Percentiles rank a stretch among this genome's conserved stretches.
Evolutionary conservation across 2,329 filamentous ascomycete species (phyloP).

Genomic region (Penicillium janthinellum): DNA sequence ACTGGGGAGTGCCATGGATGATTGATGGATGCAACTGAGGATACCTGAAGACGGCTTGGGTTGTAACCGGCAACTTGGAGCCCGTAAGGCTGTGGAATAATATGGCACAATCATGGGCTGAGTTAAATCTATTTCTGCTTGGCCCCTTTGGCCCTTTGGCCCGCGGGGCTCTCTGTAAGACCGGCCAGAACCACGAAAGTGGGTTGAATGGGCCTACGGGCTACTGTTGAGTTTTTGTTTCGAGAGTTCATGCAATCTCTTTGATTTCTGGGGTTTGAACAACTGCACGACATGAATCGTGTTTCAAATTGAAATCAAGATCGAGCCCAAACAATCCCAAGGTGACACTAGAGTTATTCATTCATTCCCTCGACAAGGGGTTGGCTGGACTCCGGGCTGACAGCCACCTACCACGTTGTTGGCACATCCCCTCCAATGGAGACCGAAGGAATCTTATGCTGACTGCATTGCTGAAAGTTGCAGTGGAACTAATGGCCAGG

Average conservation of each 20-base stretch:
- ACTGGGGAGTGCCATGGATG: constrained; percentile 3
- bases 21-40: constrained; percentile 6
- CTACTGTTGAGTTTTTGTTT: background rate
- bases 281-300: background rate
- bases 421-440: background rate
- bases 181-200: background rate
- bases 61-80: background rate
- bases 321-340: background rate
- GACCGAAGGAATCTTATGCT: background rate
- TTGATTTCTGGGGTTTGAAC: background rate
- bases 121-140: background rate
- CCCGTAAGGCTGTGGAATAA: constrained; percentile 4
- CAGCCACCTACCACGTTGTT: background rate
- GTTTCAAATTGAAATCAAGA: background rate
- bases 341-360: background rate
- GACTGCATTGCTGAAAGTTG: background rate
- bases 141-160: background rate
- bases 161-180: background rate
- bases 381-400: background rate
- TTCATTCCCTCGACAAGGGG: background rate
- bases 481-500: background rate
- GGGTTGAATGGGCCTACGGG: background rate
- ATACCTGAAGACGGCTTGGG: background rate
- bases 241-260: background rate
- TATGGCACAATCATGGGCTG: background rate